Base-by-base conservation (phyloP, 495 filamentous ascomycete species). In the Penicillium egyptiacum region DNA sequence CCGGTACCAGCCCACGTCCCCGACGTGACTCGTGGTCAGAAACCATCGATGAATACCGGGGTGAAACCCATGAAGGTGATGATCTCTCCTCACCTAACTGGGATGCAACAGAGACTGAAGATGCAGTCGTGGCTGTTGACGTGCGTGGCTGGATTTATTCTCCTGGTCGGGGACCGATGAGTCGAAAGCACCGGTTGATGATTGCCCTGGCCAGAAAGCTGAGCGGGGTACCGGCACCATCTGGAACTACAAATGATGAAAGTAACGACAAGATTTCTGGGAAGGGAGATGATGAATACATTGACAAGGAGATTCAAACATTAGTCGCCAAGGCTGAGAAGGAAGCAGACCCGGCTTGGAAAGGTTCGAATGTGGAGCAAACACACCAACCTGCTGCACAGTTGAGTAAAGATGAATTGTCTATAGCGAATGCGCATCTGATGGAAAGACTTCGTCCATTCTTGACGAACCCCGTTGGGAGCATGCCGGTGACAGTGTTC, bases 141-240 rank as follows among this genome's bases (percentile, higher is more conserved):
- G 88, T 98, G 16, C 82, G 92, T 52, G 94, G 94, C 20, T 99
- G 95, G 94, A 81, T 97, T 44, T 96, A 93, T 65, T 79, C 85
- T 55, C 94, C 94, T 17, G 88, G 90, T 60, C 81, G 80, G 64
- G 91, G 91, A 0, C 91, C 89, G n/a, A 86, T 96, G 85, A 91
- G 82, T 35, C 79, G 92, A 47, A 90, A 92, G 70, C 92, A 96
- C 59, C 83, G 94, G 23, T 74, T 97, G 57, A 75, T 96, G 63
- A 81, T 98, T 54, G 90, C 91, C 3, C 73, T 96, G 2, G 91
- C 92, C 11, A 79, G 92, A 55, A 84, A 88, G 58, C 69, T 99
- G 33, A 93, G 89, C 63, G 95, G 92, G 3, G 82, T 99, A 55
- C 88, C 90, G 19, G 80, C 88, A 23, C 89, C 84, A 2, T 71